A percentile compares a stretch with the other conserved stretches of the same genome.
Conservation (phyloP, 208 protist species). For the Kentomonas sorsogonicus region DNA sequence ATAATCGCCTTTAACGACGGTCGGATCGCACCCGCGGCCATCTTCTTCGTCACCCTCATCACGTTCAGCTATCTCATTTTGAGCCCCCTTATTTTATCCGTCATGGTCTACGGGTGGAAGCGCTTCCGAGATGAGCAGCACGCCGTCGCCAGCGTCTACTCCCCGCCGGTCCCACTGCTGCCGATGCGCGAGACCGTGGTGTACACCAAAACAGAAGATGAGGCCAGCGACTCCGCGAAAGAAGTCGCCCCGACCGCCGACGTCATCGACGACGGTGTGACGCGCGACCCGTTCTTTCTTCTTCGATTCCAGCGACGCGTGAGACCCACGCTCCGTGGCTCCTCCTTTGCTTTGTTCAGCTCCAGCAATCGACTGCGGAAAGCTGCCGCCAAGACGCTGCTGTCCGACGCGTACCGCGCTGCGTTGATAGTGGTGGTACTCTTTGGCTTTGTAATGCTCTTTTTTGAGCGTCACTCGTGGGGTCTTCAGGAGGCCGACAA, state of each 20-base stretch:
- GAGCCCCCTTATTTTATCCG: conserved; percentile 16
- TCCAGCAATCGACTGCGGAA: conserved; percentile 19
- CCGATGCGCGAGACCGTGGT: neutral
- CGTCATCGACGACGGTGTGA: neutral
- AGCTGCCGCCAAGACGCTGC: conserved; percentile 24
- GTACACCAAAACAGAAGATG: neutral
- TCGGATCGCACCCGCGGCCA: conserved; percentile 21
- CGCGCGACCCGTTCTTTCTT: neutral
- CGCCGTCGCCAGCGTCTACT: too few species aligned
- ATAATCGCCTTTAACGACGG: conserved; percentile 15
- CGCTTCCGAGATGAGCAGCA: neutral
- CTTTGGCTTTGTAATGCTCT: conserved; percentile 39
- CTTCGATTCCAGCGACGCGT: neutral
- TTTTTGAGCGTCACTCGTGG: conserved; percentile 66
- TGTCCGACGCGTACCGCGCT: conserved; percentile 28
- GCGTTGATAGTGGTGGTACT: conserved; percentile 25
- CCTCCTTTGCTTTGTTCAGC: conserved; percentile 17
- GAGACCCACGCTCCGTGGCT: neutral
- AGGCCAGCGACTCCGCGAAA: neutral
- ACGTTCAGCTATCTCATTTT: conserved; percentile 12
- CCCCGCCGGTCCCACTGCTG: neutral
- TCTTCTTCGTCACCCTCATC: conserved; percentile 38
- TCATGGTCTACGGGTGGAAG: conserved; percentile 14
- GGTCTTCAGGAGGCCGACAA: too few species aligned
- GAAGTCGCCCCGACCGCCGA: neutral